Conservation (phyloP, 2,329 filamentous ascomycete species). For the Ascochyta clinopodiicola region DNA sequence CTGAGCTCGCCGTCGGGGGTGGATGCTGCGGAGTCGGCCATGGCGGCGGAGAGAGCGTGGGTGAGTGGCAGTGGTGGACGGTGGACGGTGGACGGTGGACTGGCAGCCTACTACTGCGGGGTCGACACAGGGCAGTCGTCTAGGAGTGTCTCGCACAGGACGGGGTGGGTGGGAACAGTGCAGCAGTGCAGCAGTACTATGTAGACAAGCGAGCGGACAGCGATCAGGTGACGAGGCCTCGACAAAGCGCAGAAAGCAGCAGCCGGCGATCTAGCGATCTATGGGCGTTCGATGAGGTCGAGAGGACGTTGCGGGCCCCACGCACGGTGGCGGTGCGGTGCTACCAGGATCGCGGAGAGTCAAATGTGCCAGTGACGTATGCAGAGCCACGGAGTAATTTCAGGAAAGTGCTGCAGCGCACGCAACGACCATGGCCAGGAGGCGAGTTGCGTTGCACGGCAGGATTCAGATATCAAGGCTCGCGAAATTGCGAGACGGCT, state of each 20-base stretch:
- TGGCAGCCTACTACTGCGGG: conserved; percentile 26
- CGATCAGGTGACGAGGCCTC: conserved; percentile 22
- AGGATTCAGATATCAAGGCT: conserved; percentile 1
- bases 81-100: too few species aligned
- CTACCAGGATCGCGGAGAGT: conserved; percentile 20
- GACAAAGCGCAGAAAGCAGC: conserved; percentile 7
- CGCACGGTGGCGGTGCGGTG: conserved; percentile 28
- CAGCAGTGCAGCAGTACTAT: too few species aligned
- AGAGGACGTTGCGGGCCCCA: conserved; percentile 24
- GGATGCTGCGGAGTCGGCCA: conserved; percentile 38
- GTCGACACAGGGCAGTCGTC: conserved; percentile 10
- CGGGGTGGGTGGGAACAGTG: conserved; percentile 7
- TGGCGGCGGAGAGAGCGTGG: conserved; percentile 21
- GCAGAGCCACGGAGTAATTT: conserved; percentile 23
- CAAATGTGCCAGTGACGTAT: conserved; percentile 27
- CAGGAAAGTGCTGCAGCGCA: conserved; percentile 18
- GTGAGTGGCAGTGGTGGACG: conserved; percentile 3
- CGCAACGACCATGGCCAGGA: conserved; percentile 11
- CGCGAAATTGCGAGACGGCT: conserved; percentile 5
- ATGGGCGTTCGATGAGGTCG: conserved; percentile 26
- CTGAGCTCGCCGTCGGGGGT: conserved; percentile 42
- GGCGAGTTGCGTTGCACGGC: conserved; percentile 1
- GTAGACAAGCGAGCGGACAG: conserved; percentile 12
- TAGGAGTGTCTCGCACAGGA: conserved; percentile 7
- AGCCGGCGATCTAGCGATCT: conserved; percentile 23